Conservation (phyloP, 805 yeast species). For the Wickerhamiella sergipiensis region DNA sequence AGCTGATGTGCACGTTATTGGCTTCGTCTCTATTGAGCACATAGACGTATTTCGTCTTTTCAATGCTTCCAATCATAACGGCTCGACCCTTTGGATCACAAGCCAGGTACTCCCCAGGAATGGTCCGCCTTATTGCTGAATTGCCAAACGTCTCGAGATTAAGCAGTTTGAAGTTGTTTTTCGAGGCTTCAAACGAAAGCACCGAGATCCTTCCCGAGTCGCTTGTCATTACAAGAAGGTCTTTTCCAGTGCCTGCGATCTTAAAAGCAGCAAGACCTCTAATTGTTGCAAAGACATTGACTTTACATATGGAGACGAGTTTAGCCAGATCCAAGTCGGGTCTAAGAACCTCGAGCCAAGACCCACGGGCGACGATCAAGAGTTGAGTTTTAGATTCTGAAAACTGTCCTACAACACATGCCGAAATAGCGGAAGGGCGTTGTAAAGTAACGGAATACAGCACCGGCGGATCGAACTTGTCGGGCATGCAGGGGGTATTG, state of each 20-base stretch:
- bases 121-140: slow-evolving; percentile 56
- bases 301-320: slow-evolving; percentile 30
- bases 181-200: slow-evolving; percentile 31
- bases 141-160: slow-evolving; percentile 33
- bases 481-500: background rate
- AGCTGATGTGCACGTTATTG: slow-evolving; percentile 34
- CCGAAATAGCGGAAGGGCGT: slow-evolving; percentile 39
- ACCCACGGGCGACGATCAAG: slow-evolving; percentile 43
- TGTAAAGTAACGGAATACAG: slow-evolving; percentile 64
- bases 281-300: slow-evolving; percentile 45
- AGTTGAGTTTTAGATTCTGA: slow-evolving; percentile 35
- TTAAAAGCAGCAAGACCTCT: slow-evolving; percentile 40
- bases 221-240: slow-evolving; percentile 52
- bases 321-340: slow-evolving; percentile 45
- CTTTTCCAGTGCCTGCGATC: slow-evolving; percentile 39
- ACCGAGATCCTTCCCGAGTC: slow-evolving; percentile 66
- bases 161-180: slow-evolving; percentile 10
- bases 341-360: slow-evolving; percentile 39
- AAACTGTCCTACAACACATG: slow-evolving; percentile 58
- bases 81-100: slow-evolving; percentile 66
- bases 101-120: slow-evolving; percentile 62
- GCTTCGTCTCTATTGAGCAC: slow-evolving; percentile 39
- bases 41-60: slow-evolving; percentile 59
- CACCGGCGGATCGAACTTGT: background rate
- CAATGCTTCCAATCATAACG: slow-evolving; percentile 55